Conservation (phyloP, 2,329 filamentous ascomycete species). For the Penicillium sp. region DNA sequence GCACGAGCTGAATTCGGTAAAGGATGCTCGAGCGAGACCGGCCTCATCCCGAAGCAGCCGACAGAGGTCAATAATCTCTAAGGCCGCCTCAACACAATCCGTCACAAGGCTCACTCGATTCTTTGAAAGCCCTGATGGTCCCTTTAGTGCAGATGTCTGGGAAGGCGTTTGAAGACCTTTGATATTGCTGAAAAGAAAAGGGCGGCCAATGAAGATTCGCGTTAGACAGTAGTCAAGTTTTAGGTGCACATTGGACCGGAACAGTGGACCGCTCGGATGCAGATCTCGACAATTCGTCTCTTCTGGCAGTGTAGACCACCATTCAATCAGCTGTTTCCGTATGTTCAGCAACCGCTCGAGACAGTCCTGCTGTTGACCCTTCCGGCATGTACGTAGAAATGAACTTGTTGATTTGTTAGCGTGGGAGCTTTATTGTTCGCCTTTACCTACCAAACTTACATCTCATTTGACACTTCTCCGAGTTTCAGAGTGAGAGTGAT, state of each 20-base stretch:
- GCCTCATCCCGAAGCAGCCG: constrained; percentile 51
- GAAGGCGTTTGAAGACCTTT: constrained; percentile 27
- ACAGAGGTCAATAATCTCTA: constrained; percentile 53
- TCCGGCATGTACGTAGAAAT: constrained; percentile 39
- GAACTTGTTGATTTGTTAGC: constrained; percentile 36
- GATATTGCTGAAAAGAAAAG: constrained; percentile 50
- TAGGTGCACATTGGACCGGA: constrained; percentile 52
- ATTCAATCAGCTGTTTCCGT: constrained; percentile 41
- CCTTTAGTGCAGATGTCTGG: constrained; percentile 25
- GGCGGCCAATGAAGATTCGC: constrained; percentile 54
- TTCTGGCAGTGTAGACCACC: constrained; percentile 43
- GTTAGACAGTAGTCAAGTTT: constrained; percentile 54
- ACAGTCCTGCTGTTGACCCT: constrained; percentile 41
- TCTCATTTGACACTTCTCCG: constrained; percentile 41
- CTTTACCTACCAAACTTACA: constrained; percentile 17
- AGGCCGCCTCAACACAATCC: constrained; percentile 54
- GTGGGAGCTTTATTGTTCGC: constrained; percentile 18
- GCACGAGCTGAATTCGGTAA: constrained; percentile 57
- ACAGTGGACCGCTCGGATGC: constrained; percentile 41
- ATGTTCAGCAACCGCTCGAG: constrained; percentile 41
- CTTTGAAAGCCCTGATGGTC: constrained; percentile 33
- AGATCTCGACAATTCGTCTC: constrained; percentile 43
- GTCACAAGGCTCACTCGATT: constrained; percentile 45
- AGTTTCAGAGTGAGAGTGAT: constrained; percentile 46
- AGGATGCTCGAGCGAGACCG: constrained; percentile 55